phyloP scores from a whole-genome alignment of 1,284 basidiomycete genomes.

The Cutaneotrichosporon dermatis region DNA sequence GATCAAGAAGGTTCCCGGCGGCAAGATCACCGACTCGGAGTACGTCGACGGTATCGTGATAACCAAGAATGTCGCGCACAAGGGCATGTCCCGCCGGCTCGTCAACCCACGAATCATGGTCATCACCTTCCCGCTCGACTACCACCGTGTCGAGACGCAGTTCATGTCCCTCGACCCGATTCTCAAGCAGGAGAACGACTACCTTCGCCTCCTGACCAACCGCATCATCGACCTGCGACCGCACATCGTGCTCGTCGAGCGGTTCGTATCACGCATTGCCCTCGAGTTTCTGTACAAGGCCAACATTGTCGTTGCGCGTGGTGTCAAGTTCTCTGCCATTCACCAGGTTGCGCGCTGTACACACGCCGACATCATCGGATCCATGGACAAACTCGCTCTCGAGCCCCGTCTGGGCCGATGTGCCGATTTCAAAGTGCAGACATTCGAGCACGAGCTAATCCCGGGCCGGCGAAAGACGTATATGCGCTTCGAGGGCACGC shows the following conservation, averaged over 20 bases:
- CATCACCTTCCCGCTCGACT: conserved; percentile 92
- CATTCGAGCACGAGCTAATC: conserved; percentile 87
- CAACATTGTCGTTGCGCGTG: conserved; percentile 84
- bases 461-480: conserved; percentile 88
- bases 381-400: conserved; percentile 87
- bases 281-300: conserved; percentile 82
- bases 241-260: conserved; percentile 87
- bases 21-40: conserved; percentile 84
- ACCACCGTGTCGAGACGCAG: conserved; percentile 87
- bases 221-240: conserved; percentile 87
- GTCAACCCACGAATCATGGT: conserved; percentile 83
- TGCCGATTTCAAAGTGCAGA: conserved; percentile 80
- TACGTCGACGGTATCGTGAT: conserved; percentile 97
- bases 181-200: conserved; percentile 90
- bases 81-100: conserved; percentile 56
- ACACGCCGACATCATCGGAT: conserved; percentile 89
- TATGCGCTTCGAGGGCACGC: conserved; percentile 96
- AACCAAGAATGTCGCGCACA: conserved; percentile 96
- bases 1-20: conserved; percentile 97
- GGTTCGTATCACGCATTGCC: conserved; percentile 86
- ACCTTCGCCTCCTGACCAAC: conserved; percentile 79
- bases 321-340: conserved; percentile 83
- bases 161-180: conserved; percentile 92
- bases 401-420: conserved; percentile 90
- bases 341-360: conserved; percentile 88